Base-by-base conservation (phyloP, 495 filamentous ascomycete genomes). In the Lophiotrema nucula region DNA sequence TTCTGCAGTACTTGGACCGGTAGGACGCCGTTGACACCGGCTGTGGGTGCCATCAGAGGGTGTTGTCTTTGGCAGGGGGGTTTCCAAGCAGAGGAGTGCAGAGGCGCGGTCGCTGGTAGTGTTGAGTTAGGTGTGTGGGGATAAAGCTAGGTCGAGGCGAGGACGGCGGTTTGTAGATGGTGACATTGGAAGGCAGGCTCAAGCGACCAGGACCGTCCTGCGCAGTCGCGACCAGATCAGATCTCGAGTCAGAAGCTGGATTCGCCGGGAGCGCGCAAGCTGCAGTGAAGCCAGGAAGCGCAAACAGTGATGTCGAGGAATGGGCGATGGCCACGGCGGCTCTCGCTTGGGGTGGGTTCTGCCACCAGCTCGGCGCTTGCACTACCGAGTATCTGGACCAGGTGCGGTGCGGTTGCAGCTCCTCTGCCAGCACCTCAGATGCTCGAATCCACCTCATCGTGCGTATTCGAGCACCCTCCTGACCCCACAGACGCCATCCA, bases 1-100 rank as follows among this genome's bases (percentile, higher is more conserved):
- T 87, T 87, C 55, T 83, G 80, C 8, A 79, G 83, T 33, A 76
- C 77, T 27, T 79, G 75, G 39, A 84, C 79, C 50, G 82, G 78
- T 22, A 90, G 77, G 23, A 88, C 79, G 8, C 86, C 85, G 62
- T 81, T 83, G 47, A 62, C 63, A 12, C 58, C 58, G 12, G 31
- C 37, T 18, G 39, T 45, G 21, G 57, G 69, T 65, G 38, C 72
- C 52, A 60, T 56, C 6, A 53, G 24, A 11, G 43, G 21, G 6
- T 47, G 23, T 13, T 2, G 5, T n/a, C 24, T 10, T 25, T 45
- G 18, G 49, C 18, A 11, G 39, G 39, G 39, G 10, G 8, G 31
- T n/a, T 8, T 35, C 31, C 31, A n/a, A n/a, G 31, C 31, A n/a
- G 39, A 13, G 39, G 39, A 21, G 18, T 12, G 39, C 6, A 8